These are phyloP conservation scores for Pochonia chlamydosporia DNA, from an alignment of 2,329 filamentous ascomycete genomes.

Conservation along the genomic window DNA sequence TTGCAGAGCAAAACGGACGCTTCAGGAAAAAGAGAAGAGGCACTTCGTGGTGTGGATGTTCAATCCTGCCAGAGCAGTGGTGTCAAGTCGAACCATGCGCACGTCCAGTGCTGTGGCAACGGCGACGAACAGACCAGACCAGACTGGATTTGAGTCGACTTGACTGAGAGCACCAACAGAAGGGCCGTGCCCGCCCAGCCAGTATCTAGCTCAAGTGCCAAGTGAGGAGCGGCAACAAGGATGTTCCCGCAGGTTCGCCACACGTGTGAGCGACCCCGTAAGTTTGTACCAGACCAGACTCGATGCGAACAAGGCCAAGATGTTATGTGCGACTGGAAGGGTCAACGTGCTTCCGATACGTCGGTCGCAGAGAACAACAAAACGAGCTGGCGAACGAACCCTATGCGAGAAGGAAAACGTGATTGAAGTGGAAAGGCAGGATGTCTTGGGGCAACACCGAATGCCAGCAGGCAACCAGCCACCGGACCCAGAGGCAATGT, in stretches of 20 bases:
- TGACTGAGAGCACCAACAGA: neutral
- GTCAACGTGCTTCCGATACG: neutral
- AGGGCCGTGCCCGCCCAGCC: neutral
- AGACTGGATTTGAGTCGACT: neutral
- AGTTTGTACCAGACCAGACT: too few species aligned
- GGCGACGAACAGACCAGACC: neutral
- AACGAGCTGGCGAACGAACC: neutral
- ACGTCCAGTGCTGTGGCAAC: slow-evolving; percentile 4
- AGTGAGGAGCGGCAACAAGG: neutral
- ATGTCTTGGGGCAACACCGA: neutral
- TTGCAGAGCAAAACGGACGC: neutral
- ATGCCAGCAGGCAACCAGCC: neutral
- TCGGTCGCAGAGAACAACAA: neutral
- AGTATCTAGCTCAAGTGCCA: too few species aligned
- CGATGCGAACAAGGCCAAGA: neutral
- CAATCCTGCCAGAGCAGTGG: neutral
- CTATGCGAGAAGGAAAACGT: neutral
- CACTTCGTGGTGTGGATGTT: neutral
- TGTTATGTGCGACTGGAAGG: neutral
- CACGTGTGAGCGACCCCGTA: neutral
- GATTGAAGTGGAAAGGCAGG: neutral
- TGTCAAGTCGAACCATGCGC: neutral
- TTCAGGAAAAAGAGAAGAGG: neutral
- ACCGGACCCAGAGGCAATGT: too few species aligned
- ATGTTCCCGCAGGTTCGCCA: slow-evolving; percentile 2